Percentiles rank a stretch among this genome's conserved stretches.
Evolutionary conservation across 202 grass and related monocot genomes (phyloP).

Genomic region (Bolboschoenoplectus hybrid): DNA sequence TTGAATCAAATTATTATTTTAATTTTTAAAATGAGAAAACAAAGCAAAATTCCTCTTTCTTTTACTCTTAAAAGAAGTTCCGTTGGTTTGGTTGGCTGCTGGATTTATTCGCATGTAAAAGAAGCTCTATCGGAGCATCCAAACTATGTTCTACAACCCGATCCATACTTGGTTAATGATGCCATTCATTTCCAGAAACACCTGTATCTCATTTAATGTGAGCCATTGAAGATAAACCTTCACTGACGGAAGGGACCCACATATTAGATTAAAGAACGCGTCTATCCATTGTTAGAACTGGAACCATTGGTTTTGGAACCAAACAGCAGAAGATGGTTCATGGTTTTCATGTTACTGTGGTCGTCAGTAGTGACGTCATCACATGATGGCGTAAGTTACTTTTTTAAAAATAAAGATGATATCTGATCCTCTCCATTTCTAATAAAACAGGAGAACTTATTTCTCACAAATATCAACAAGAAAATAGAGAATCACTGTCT

Average conservation of each 20-base stretch:
- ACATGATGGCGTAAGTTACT: background rate
- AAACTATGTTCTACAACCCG: background rate
- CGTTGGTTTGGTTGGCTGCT: background rate
- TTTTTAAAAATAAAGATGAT: background rate
- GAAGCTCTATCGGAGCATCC: background rate
- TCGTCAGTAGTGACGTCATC: constrained; percentile 25
- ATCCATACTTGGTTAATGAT: background rate
- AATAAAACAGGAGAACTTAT: background rate
- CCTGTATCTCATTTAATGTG: background rate
- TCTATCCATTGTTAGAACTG: background rate
- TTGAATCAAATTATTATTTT: background rate
- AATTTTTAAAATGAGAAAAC: background rate
- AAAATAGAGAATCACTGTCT: background rate
- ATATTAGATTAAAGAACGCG: background rate
- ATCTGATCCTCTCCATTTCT: background rate
- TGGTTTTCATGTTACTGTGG: constrained; percentile 7
- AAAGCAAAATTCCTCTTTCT: background rate
- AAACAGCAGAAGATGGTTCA: background rate
- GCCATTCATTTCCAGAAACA: background rate
- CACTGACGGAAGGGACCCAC: background rate
- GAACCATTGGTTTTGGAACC: background rate
- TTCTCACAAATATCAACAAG: background rate
- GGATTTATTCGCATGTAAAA: background rate
- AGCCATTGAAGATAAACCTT: background rate
- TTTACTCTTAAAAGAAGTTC: background rate